These are phyloP conservation scores for Maudiozyma barnettii DNA, from an alignment of 805 yeast species.

Conservation along the genomic window DNA sequence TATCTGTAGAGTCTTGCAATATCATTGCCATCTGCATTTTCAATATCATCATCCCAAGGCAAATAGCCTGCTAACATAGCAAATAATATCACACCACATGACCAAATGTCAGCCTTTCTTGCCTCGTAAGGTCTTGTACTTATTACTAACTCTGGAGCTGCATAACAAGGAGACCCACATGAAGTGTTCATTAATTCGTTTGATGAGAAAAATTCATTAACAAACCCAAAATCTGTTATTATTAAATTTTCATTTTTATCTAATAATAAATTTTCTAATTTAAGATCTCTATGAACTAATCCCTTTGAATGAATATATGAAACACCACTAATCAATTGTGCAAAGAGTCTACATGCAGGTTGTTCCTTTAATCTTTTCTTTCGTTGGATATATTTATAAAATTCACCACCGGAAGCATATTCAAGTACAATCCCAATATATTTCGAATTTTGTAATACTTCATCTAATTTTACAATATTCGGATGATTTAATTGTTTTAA, in stretches of 20 bases:
- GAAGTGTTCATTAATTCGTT: conserved; percentile 85
- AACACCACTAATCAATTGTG: conserved; percentile 90
- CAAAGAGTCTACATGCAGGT: conserved; percentile 77
- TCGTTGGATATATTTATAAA: conserved; percentile 82
- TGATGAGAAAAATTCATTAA: conserved; percentile 55
- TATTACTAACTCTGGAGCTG: conserved; percentile 93
- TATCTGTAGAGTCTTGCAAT: conserved; percentile 84
- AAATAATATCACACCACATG: conserved; percentile 87
- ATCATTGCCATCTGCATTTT: conserved; percentile 91
- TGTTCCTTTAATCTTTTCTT: conserved; percentile 81
- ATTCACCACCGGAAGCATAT: conserved; percentile 96
- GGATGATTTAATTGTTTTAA: conserved; percentile 82
- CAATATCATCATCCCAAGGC: conserved; percentile 96
- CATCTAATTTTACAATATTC: conserved; percentile 83
- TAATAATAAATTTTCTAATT: conserved; percentile 76
- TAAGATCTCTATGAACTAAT: conserved; percentile 79
- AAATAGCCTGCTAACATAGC: conserved; percentile 97
- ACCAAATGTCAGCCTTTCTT: conserved; percentile 92
- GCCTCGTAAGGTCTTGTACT: conserved; percentile 90
- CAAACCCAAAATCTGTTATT: conserved; percentile 91
- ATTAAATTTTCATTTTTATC: conserved; percentile 82
- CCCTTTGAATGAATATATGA: conserved; percentile 90
- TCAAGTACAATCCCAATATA: conserved; percentile 95
- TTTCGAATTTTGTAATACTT: conserved; percentile 86
- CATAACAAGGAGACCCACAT: conserved; percentile 97